Base-by-base conservation (phyloP, 257 asterid genomes). In the Cruciata laevipes region DNA sequence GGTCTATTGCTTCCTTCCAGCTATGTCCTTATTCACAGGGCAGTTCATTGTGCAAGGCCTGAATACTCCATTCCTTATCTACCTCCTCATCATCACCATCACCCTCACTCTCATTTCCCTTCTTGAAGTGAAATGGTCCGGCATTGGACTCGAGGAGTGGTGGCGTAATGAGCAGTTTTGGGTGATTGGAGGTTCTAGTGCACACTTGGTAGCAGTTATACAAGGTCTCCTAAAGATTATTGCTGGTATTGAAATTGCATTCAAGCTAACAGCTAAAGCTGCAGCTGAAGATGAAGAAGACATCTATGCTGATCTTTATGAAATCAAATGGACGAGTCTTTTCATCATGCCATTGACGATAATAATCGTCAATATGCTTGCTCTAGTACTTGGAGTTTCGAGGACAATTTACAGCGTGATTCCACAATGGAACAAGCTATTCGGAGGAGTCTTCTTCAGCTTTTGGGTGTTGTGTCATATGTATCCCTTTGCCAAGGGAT, bases 151-250 rank as follows among this genome's bases (percentile, higher is more conserved):
- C 0, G 99, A 93, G 56, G 99, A 93, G 40, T 86, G 86, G 86
- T 93, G 97, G 99, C 74, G 99, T 16, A 93, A 93, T 72, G 99
- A 93, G 77, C 99, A 93, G 59, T 93, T 93, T 64, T 93, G 99
- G 99, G 92, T 76, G 32, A 94, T 94, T 17, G 97, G 99, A 3
- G 97, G 97, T 55, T 61, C 86, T 4, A 90, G 97, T 65, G 99
- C 97, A 0, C 99, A 94, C 61, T 78, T 94, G 1, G 92, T 60
- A 16, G 99, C 99, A 0, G 99, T 94, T 0, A 0, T 94, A 2
- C 99, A 90, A 14, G 99, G 99, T 0, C 95, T 94, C 6, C 84
- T 94, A 14, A 94, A 94, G 59, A 94, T 88, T 9, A 51, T 94
- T 5, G 97, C 99, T 1, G 99, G 99, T 0, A 73, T 90, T 20